Evolutionary conservation across 176 grass and related monocot species (phyloP).

Genomic region (Lolium rigidum): DNA sequence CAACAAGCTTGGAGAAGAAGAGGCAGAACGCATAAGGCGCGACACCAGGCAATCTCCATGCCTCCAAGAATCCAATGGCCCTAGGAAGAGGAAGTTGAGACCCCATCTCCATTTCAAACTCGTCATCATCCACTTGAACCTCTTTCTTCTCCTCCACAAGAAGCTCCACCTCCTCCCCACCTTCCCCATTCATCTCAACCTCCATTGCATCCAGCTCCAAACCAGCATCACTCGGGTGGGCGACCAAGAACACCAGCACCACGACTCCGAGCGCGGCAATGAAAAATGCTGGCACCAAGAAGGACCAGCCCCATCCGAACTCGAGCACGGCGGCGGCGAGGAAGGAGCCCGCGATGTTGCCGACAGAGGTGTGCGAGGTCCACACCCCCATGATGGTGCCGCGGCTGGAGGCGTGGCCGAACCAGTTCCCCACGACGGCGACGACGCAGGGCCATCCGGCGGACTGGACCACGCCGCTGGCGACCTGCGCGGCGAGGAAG

Average conservation of each 20-base stretch:
- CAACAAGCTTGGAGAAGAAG: constrained; percentile 98
- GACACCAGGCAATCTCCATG: constrained; percentile 85
- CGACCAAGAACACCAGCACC: constrained; percentile 62
- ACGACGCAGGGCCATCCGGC: constrained; percentile 95
- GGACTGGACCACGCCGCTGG: constrained; percentile 83
- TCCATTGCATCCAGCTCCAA: constrained; percentile 51
- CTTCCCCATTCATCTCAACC: constrained; percentile 77
- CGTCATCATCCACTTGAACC: constrained; percentile 36
- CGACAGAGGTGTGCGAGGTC: constrained; percentile 87
- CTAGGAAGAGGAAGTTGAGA: constrained; percentile 41
- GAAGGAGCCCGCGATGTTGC: constrained; percentile 85
- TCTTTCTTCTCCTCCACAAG: constrained; percentile 63
- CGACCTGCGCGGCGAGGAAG: constrained; percentile 67
- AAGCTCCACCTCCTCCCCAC: constrained; percentile 60
- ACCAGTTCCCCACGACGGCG: constrained; percentile 93
- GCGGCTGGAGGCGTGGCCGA: constrained; percentile 62
- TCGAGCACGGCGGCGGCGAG: constrained; percentile 84
- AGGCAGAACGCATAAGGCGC: constrained; percentile 84
- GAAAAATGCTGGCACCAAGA: constrained; percentile 61
- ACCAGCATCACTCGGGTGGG: constrained; percentile 67
- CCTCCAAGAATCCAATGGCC: constrained; percentile 92
- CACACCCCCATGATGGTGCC: constrained; percentile 92
- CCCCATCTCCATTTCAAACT: constrained; percentile 38
- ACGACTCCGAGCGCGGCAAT: constrained; percentile 55
- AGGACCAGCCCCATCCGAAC: constrained; percentile 94